Evolutionary conservation across 441 rosid genomes (phyloP), one percentile per base, ranked within the genome.

Genomic region (Cnidoscolus chayamansa): DNA sequence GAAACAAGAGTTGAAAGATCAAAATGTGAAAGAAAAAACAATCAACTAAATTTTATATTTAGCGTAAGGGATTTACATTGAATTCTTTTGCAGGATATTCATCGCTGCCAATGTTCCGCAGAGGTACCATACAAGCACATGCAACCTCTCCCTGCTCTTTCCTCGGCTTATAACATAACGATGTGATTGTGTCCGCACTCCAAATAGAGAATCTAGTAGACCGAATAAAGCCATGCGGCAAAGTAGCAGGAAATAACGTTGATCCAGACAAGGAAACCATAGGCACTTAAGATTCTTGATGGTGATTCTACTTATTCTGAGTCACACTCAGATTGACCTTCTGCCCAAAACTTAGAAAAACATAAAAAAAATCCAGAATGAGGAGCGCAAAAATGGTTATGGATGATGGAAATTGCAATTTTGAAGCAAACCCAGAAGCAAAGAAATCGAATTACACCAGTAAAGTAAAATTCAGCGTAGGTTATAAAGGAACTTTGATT

Each of bases 111-210:
- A 88, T 71, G 68, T 86, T 80, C 64, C 77, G 76, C 11, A 88
- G 81, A 59, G 92, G 88, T 1, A 89, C 87, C 75, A 88, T 35
- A 70, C 88, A 88, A 78, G 86, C 88, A 75, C 89, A 83, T 3
- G 76, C 79, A 76, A 78, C 69, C 67, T 77, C 80, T 67, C 76
- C 6, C 45, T 40, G 45, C 45, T 40, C 45, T 3, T 40, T 40
- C 6, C 45, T 35, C 10, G 31, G 61, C 1, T 40, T 63, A 37
- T 51, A 51, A 72, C 51, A 81, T 53, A 73, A 79, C 19, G 54
- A 62, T 76, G 17, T 55, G 71, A 72, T 37, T 16, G 72, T 65
- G 35, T 59, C 84, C 51, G 56, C 66, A 67, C 65, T 58, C 37
- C 65, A 71, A 78, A 37, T 60, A 55, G 76, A 37, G 60, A 67